These are phyloP conservation scores for Mycogone perniciosa DNA, from an alignment of 2,329 filamentous ascomycete genomes.

Conservation along the genomic window DNA sequence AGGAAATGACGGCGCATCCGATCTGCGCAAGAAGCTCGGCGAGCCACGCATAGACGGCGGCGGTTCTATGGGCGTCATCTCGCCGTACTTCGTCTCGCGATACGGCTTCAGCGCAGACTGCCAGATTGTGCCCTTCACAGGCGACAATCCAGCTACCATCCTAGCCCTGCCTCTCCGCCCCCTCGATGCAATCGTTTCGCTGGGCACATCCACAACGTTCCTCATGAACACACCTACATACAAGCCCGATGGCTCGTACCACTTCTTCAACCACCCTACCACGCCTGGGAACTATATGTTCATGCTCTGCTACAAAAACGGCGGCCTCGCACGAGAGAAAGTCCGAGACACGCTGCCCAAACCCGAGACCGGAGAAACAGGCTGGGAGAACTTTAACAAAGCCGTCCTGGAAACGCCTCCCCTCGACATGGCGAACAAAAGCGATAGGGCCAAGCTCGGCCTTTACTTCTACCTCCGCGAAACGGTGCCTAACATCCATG, in stretches of 20 bases:
- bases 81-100: slow-evolving; percentile 68
- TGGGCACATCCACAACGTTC: slow-evolving; percentile 94
- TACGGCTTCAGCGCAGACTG: slow-evolving; percentile 75
- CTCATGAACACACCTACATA: slow-evolving; percentile 94
- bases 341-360: slow-evolving; percentile 74
- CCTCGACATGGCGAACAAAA: slow-evolving; percentile 52
- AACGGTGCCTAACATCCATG: slow-evolving; percentile 84
- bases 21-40: slow-evolving; percentile 73
- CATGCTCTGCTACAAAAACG: slow-evolving; percentile 99
- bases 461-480: slow-evolving; percentile 95
- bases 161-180: slow-evolving; percentile 81
- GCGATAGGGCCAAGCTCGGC: slow-evolving; percentile 69
- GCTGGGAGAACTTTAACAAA: slow-evolving; percentile 78
- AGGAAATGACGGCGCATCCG: slow-evolving; percentile 52
- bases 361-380: slow-evolving; percentile 37
- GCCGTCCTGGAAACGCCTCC: slow-evolving; percentile 61
- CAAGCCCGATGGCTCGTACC: slow-evolving; percentile 81
- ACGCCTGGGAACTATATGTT: slow-evolving; percentile 95
- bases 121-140: slow-evolving; percentile 78
- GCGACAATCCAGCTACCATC: slow-evolving; percentile 94
- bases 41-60: slow-evolving; percentile 75
- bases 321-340: slow-evolving; percentile 83
- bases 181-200: slow-evolving; percentile 86
- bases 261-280: slow-evolving; percentile 97
- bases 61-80: slow-evolving; percentile 66